phyloP scores from a whole-genome alignment of 495 filamentous ascomycete genomes.

The Lasiosphaeriaceae sp. region DNA sequence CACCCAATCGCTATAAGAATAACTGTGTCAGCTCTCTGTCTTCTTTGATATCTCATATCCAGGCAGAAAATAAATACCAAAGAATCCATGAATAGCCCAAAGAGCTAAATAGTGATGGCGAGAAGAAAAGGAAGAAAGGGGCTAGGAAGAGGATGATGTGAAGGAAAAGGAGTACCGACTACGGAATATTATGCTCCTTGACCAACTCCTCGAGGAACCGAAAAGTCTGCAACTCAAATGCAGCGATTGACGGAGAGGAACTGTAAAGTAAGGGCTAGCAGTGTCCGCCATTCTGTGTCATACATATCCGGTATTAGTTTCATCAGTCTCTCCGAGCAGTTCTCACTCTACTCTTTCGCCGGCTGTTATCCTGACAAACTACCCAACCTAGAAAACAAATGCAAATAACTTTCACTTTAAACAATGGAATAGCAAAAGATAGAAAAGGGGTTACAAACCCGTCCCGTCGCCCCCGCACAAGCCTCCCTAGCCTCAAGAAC shows the following conservation, averaged over 20 bases:
- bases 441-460: conserved; percentile 42
- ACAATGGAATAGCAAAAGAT: not conserved
- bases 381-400: not conserved
- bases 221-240: conserved; percentile 63
- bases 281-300: conserved; percentile 62
- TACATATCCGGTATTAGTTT: too few species aligned
- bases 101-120: too few species aligned
- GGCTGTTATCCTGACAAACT: too few species aligned
- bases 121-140: too few species aligned
- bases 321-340: too few species aligned
- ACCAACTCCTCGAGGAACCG: conserved; percentile 49
- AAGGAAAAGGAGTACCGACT: too few species aligned
- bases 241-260: conserved; percentile 45
- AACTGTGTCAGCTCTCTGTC: too few species aligned
- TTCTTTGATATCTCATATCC: too few species aligned
- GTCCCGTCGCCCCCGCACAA: conserved; percentile 77
- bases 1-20: conserved; percentile 49
- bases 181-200: conserved; percentile 49
- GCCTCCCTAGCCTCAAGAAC: conserved; percentile 78
- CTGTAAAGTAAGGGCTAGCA: conserved; percentile 62
- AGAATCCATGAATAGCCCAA: too few species aligned
- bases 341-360: too few species aligned
- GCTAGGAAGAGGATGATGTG: too few species aligned
- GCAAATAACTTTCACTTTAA: not conserved
- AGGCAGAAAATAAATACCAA: too few species aligned